These are phyloP conservation scores for Fremontodendron californicum DNA, from an alignment of 345 rosid species.

Conservation along the genomic window DNA sequence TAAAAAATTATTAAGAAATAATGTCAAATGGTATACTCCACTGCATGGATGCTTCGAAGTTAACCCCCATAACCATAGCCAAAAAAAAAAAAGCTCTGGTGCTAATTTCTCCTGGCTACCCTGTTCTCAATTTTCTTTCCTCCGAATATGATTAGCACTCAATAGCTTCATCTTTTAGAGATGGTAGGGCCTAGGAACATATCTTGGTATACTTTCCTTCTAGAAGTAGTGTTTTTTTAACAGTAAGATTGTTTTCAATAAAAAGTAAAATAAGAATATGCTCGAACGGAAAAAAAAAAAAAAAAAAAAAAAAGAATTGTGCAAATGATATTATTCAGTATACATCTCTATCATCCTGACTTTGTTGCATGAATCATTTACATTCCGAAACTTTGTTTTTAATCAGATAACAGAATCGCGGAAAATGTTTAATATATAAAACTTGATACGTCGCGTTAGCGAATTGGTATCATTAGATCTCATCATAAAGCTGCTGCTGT, in stretches of 20 bases:
- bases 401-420: neutral
- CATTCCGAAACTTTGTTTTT: neutral
- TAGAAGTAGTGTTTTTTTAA: neutral
- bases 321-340: neutral
- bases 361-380: neutral
- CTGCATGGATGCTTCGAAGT: neutral
- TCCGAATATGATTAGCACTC: too few relatives aligned
- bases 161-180: neutral
- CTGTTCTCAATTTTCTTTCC: too few relatives aligned
- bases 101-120: neutral
- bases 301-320: too few relatives aligned
- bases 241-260: neutral
- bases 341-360: neutral
- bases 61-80: too few relatives aligned
- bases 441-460: conserved; percentile 42
- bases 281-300: neutral
- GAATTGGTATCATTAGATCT: conserved; percentile 7
- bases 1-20: too few relatives aligned
- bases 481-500: too few relatives aligned
- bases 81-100: too few relatives aligned
- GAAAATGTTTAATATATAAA: neutral
- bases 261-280: neutral
- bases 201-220: neutral
- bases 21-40: too few relatives aligned
- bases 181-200: neutral